Conservation (phyloP, 1,284 basidiomycete species). For the Sporisorium exsertum region DNA sequence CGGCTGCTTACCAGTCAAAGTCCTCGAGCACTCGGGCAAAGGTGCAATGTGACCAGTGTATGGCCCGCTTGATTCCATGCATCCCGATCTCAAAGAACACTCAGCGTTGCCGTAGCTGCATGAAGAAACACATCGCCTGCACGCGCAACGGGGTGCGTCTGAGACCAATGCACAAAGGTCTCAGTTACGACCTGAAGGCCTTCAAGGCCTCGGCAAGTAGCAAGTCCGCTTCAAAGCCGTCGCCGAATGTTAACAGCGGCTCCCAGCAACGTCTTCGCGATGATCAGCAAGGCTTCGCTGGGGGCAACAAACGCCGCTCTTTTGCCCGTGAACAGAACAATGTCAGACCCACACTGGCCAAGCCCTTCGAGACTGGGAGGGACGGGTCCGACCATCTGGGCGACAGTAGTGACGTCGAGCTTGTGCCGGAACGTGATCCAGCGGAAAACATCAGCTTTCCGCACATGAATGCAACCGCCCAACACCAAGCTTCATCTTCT, state of each 20-base stretch:
- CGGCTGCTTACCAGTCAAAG: no score
- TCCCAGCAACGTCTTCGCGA: no score
- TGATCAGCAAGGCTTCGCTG: no score
- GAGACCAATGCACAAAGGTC: no score
- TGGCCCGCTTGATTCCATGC: neutral
- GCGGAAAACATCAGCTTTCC: no score
- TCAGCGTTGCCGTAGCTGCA: no score
- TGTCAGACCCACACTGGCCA: neutral
- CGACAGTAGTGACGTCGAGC: neutral
- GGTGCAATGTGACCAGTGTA: conserved; percentile 3
- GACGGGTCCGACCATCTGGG: neutral
- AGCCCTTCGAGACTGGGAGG: neutral
- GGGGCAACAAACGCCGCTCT: no score
- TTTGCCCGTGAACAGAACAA: neutral
- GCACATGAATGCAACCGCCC: neutral
- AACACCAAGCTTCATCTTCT: no score
- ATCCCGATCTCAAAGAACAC: neutral
- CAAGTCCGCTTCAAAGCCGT: neutral
- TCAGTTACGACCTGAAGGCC: no score
- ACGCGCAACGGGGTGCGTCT: neutral
- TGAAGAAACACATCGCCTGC: neutral
- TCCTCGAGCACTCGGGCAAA: no score
- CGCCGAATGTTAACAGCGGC: neutral
- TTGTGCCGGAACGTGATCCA: neutral
- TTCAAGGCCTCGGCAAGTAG: no score